Percentiles rank a stretch among this genome's conserved stretches.
phyloP scores from a whole-genome alignment of 2,329 filamentous ascomycete species.

The Decorospora gaudefroyi region DNA sequence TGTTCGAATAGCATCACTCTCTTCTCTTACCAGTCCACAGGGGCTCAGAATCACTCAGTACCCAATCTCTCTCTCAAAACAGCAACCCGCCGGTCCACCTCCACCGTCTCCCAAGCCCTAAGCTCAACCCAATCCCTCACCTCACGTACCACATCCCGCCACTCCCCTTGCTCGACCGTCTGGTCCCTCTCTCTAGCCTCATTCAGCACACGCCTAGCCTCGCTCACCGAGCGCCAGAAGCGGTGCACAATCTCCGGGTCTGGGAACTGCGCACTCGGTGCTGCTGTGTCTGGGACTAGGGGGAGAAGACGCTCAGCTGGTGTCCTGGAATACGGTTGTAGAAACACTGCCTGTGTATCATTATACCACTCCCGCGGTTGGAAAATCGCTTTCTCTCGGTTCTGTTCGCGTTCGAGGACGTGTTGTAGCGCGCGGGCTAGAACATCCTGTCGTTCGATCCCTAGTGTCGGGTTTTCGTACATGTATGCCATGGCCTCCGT shows the following conservation, averaged over 20 bases:
- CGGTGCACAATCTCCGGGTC: constrained; percentile 9
- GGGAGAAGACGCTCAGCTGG: background rate
- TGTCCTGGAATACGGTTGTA: background rate
- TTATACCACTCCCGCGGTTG: constrained; percentile 9
- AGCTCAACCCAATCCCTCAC: constrained; percentile 14
- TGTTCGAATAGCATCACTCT: no score
- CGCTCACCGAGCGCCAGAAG: constrained; percentile 26
- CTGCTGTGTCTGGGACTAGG: background rate
- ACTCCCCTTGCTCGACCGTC: constrained; percentile 1
- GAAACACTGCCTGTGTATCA: background rate
- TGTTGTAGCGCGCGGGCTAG: constrained; percentile 50
- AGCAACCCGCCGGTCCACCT: background rate
- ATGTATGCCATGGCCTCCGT: constrained; percentile 31
- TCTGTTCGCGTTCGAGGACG: constrained; percentile 11
- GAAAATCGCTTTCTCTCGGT: constrained; percentile 1
- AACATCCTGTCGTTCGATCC: background rate
- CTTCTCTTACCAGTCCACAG: background rate
- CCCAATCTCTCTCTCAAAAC: constrained; percentile 3
- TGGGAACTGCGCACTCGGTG: constrained; percentile 8
- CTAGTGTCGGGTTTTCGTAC: background rate
- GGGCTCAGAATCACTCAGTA: background rate
- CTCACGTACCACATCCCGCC: constrained; percentile 12
- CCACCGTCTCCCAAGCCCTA: constrained; percentile 9
- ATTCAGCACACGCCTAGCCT: constrained; percentile 18
- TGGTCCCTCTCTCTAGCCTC: constrained; percentile 15